These are phyloP conservation scores for Talaromyces stipitatus DNA, from an alignment of 495 filamentous ascomycete species.

Conservation along the genomic window DNA sequence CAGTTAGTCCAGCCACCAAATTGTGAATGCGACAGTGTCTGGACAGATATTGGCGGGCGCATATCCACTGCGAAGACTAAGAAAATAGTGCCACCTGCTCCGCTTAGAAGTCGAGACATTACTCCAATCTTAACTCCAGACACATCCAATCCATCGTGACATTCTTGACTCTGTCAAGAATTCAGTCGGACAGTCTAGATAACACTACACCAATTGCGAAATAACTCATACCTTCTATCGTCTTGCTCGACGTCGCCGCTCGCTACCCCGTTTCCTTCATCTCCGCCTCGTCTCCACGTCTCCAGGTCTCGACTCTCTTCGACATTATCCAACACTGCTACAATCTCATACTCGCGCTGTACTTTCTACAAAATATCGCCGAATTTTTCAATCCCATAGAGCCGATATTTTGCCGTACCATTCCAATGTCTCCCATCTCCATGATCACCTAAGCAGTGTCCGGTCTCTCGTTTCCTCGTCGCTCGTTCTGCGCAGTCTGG, in stretches of 20 bases:
- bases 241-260: neutral
- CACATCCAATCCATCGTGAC: neutral
- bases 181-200: too few relatives aligned
- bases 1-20: neutral
- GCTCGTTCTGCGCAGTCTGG: neutral
- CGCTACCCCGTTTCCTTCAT: neutral
- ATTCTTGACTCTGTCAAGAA: neutral
- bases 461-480: neutral
- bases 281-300: neutral
- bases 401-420: neutral
- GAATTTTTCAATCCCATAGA: neutral
- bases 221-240: too few relatives aligned
- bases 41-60: neutral
- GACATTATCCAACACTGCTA: neutral
- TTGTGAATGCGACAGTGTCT: neutral
- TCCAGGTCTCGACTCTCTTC: neutral
- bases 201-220: too few relatives aligned
- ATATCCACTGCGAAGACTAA: neutral
- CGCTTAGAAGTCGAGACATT: neutral
- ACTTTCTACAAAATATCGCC: neutral
- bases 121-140: neutral
- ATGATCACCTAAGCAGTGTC: neutral
- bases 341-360: neutral
- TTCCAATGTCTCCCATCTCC: slow-evolving; percentile 1
- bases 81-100: neutral